Evolutionary conservation across 257 asterid genomes (phyloP), one percentile per base, ranked within the genome.

Genomic region (Solanum medicagineum): DNA sequence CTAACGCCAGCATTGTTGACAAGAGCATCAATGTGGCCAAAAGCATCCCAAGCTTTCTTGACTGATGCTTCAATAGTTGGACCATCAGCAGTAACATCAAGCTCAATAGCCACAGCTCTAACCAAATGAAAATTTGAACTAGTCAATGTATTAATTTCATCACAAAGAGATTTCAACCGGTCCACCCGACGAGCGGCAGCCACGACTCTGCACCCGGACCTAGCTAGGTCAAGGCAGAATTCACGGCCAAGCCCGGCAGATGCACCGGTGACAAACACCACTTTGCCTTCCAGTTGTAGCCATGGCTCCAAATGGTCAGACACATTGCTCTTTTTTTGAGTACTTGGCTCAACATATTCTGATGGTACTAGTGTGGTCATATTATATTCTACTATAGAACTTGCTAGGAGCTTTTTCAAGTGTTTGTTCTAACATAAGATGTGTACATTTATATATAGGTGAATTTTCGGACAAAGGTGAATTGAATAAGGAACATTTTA

Each of bases 201-300:
- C 1, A 95, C 47, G 17, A 94, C 84, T 81, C 85, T 91, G 91
- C 98, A 95, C 57, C 98, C 98, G 42, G 91, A 93, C 83, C 87
- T 89, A 65, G 94, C 94, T 19, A 95, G 86, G 83, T 95, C 94
- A 55, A 93, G 81, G 87, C 96, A 93, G 88, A 90, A 90, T 6
- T 89, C 92, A 4, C 92, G 91, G 82, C 98, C 98, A 6, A 95
- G 88, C 7, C 98, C 98, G 4, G 97, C 92, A 1, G 98, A 95
- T 2, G 98, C 95, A 62, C 98, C 98, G 36, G 97, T 95, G 22
- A 95, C 93, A 90, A 94, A 80, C 83, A 95, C 98, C 56, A 93
- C 90, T 69, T 92, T 94, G 87, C 85, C 92, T 0, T 79, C 84
- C 84, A 93, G 86, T 82, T 86, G 89, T 8, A 55, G 44, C 98